A percentile compares a stretch with the other conserved stretches of the same genome.
Evolutionary conservation across 805 yeast genomes (phyloP).

Genomic region (Cyberlindnera japonica): DNA sequence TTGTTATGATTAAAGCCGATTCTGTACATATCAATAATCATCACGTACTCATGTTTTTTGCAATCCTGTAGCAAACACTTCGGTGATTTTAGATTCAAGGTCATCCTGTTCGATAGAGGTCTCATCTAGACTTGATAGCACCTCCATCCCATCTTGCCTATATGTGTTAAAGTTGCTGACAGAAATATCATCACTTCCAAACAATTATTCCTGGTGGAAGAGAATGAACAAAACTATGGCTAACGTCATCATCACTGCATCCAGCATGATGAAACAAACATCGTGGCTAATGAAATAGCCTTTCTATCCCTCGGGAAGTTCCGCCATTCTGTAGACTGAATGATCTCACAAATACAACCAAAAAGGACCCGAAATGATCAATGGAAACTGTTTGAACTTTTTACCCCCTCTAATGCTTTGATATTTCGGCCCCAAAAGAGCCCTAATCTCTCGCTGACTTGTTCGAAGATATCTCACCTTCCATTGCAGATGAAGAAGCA

Average conservation of each 20-base stretch:
- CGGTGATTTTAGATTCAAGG: not conserved
- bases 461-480: slow-evolving; percentile 32
- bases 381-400: slow-evolving; percentile 42
- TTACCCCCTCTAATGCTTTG: slow-evolving; percentile 32
- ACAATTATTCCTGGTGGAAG: slow-evolving; percentile 59
- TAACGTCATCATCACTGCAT: slow-evolving; percentile 57
- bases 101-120: not conserved
- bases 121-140: too few relatives aligned
- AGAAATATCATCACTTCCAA: slow-evolving; percentile 22
- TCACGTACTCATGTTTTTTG: too few relatives aligned
- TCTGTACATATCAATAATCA: slow-evolving; percentile 11
- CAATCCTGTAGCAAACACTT: too few relatives aligned
- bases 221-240: slow-evolving; percentile 45
- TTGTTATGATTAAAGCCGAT: slow-evolving; percentile 1
- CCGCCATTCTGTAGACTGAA: slow-evolving; percentile 67
- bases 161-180: too few relatives aligned
- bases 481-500: slow-evolving; percentile 46
- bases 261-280: slow-evolving; percentile 54
- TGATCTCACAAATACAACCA: slow-evolving; percentile 62
- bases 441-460: slow-evolving; percentile 25
- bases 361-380: slow-evolving; percentile 44
- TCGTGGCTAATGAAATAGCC: slow-evolving; percentile 64
- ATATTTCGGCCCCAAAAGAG: slow-evolving; percentile 35
- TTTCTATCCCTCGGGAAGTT: slow-evolving; percentile 67
- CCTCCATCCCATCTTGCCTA: too few relatives aligned